These are phyloP conservation scores for Otatea glauca DNA, from an alignment of 176 grass and related monocot genomes.

Conservation along the genomic window DNA sequence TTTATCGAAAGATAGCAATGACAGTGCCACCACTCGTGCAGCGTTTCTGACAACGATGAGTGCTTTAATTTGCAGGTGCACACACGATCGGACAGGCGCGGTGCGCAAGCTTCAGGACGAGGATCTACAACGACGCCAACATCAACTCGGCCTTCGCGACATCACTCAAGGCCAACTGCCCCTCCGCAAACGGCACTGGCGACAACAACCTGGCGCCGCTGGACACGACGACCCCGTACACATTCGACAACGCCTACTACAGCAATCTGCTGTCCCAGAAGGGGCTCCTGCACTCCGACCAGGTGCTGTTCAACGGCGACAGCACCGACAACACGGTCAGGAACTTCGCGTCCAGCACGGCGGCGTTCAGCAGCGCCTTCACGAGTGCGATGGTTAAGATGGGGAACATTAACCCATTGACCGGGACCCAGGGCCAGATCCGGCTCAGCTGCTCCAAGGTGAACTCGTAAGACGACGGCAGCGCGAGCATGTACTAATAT, in stretches of 20 bases:
- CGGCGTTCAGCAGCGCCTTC: slow-evolving; percentile 57
- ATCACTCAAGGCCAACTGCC: slow-evolving; percentile 50
- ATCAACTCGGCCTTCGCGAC: slow-evolving; percentile 51
- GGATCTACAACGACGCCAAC: slow-evolving; percentile 76
- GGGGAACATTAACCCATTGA: slow-evolving; percentile 42
- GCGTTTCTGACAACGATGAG: too few relatives aligned
- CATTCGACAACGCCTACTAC: slow-evolving; percentile 67
- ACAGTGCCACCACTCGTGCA: too few relatives aligned
- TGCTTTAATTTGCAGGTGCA: slow-evolving; percentile 42
- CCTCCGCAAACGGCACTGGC: neutral
- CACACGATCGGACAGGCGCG: slow-evolving; percentile 72
- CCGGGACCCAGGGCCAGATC: slow-evolving; percentile 37
- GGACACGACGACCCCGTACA: slow-evolving; percentile 40
- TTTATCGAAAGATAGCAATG: too few relatives aligned
- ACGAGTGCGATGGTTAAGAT: slow-evolving; percentile 58
- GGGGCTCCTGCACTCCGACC: slow-evolving; percentile 70
- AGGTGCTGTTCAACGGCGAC: slow-evolving; percentile 55
- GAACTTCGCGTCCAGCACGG: slow-evolving; percentile 45
- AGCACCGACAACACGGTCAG: slow-evolving; percentile 43
- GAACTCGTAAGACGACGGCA: neutral
- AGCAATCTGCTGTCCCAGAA: slow-evolving; percentile 51
- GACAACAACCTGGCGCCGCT: slow-evolving; percentile 56
- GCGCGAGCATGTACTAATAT: neutral
- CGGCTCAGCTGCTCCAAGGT: slow-evolving; percentile 40
- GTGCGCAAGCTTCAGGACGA: slow-evolving; percentile 39